Percentiles rank a stretch among this genome's conserved stretches.
These are phyloP conservation scores for Neurospora hispaniola DNA, from an alignment of 495 filamentous ascomycete genomes.

Conservation along the genomic window DNA sequence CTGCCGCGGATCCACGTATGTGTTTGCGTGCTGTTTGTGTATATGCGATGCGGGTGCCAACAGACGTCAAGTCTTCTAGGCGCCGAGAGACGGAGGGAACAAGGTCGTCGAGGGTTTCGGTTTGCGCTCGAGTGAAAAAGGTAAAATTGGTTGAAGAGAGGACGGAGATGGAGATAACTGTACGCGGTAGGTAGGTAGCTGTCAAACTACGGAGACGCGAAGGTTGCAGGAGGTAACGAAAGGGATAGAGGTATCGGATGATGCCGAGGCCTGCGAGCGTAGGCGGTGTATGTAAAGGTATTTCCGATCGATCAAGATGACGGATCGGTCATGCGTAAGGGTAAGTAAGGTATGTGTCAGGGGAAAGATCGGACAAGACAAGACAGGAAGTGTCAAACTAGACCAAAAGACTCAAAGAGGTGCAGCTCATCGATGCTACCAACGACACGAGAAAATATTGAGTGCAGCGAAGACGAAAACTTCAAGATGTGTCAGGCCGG, in stretches of 20 bases:
- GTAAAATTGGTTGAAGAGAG: background rate
- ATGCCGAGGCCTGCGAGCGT: background rate
- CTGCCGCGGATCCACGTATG: background rate
- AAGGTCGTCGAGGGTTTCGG: background rate
- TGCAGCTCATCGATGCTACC: background rate
- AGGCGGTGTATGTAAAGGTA: background rate
- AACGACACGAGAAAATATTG: background rate
- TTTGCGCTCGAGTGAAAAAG: background rate
- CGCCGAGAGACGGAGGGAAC: background rate
- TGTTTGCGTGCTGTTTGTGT: background rate
- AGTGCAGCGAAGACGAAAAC: background rate
- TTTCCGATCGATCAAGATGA: background rate
- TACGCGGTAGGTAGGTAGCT: background rate
- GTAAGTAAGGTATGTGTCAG: background rate
- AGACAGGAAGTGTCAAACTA: background rate
- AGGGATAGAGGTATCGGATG: background rate
- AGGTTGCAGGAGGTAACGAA: background rate
- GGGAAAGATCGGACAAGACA: background rate
- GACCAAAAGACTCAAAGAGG: background rate
- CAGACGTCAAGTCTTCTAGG: background rate
- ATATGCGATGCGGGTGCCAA: background rate
- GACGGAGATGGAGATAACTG: background rate
- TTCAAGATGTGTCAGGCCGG: background rate
- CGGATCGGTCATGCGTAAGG: background rate
- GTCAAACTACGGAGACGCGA: background rate